Base-by-base conservation (phyloP, 495 filamentous ascomycete species). In the Diplogelasinospora grovesii region DNA sequence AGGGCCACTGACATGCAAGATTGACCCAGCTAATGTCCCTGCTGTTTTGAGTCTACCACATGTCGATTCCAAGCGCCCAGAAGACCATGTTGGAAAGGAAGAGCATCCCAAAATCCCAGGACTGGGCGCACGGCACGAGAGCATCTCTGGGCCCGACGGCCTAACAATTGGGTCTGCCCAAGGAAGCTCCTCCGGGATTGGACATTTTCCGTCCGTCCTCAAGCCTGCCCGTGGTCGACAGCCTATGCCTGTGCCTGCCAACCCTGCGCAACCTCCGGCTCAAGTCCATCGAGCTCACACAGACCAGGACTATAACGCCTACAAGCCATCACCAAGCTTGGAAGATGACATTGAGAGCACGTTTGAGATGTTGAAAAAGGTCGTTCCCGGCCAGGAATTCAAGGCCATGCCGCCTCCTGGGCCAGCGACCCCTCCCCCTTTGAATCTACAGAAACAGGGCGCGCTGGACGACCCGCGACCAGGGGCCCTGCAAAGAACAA, bases 221-320 rank as follows among this genome's bases (percentile, higher is more conserved):
- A 55, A 59, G 29, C 68, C 68, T 20, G 58, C 61, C 13, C 49
- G 53, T 15, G 52, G 49, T 8, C 57, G 53, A n/a, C n/a, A n/a
- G n/a, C n/a, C n/a, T n/a, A n/a, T n/a, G n/a, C n/a, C n/a, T n/a
- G n/a, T n/a, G n/a, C n/a, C n/a, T 13, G 43, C 48, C 22, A 48
- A 35, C 1, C 28, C 38, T 14, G 21, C 37, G 9, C 43, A 49
- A 18, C 23, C 42, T 15, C 19, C 45, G 23, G 39, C 53, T 1
- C 32, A 36, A 9, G 52, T 28, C 15, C 45, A 49, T 11, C 15
- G 16, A 11, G 48, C 41, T 1, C 45, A 44, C 19, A 31, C 48
- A 1, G 22, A 37, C 4, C 43, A 41, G 22, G 24, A 14, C 9
- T 47, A 45, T 22, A 32, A 51, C 16, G 36, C 50, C 8, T 55